Base-by-base conservation (phyloP, 495 filamentous ascomycete species). In the Paragyromitra xinjiangensis region DNA sequence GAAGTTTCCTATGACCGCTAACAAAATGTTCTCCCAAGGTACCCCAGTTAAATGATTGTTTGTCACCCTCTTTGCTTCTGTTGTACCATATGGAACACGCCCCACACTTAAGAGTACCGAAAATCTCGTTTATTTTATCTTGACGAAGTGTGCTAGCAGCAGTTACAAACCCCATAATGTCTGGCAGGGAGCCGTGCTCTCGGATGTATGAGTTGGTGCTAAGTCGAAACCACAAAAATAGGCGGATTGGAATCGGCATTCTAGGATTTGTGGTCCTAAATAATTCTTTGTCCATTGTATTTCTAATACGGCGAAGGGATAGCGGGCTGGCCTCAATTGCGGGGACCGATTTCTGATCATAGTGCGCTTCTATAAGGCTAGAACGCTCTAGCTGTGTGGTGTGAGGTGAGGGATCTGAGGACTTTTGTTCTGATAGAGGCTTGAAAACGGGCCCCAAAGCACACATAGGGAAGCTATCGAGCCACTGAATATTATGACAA, bases 161-260 rank as follows among this genome's bases (percentile, higher is more conserved):
- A 11, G 22, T 9, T 19, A 61, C 40, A 22, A 48, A 70, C 2
- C 8, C 22, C 22, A 24, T 37, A 16, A 37, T n/a, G 40, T 11
- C 37, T 4, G 53, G 67, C 1, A 50, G 9, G 3, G 26, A 61
- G n/a, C 14, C 4, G 14, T 70, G n/a, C 42, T 61, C 40, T 34
- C 67, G 51, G 22, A 48, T 45, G 9, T 44, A 61, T 44, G 67
- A 61, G 39, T 19, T 70, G 53, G 12, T 62, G 6, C 51, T 61
- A 39, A 45, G 55, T 22, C 40, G 22, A 48, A 70, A 29, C 67
- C 40, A 70, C 55, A 70, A 34, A 29, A 45, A 70, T 22, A 61
- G 51, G n/a, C 16, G 16, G 16, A 70, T 48, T 62, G 22, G 19
- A 12, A 12, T 19, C 55, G 39, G 55, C 0, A 70, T 70, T 37